Base-by-base conservation (phyloP, 2,329 filamentous ascomycete species). In the Aureobasidium zeae region DNA sequence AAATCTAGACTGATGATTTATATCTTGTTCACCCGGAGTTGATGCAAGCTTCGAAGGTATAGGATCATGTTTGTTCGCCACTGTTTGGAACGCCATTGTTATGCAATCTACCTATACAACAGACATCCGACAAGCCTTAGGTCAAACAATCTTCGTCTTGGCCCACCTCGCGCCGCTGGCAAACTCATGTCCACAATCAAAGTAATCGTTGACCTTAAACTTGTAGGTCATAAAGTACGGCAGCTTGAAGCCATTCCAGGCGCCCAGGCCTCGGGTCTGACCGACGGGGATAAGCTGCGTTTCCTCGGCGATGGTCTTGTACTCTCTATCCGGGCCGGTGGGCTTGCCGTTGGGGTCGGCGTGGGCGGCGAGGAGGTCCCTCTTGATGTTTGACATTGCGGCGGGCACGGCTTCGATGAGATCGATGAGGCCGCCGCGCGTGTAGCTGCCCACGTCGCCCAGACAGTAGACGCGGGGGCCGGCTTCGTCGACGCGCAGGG, bases 401-500 rank as follows among this genome's bases (percentile, higher is more conserved):
- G 66, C 62, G 1, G 68, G 64, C 1, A 70, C 50, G 0, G 59
- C 54, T 25, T 55, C 53, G 24, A 59, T 52, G 37, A 71, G 57
- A 34, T 69, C 63, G 36, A 68, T 51, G 16, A 67, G 52, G 26
- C 59, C 63, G 21, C 67, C 66, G n/a, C 57, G 57, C 13, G 64
- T 63, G 47, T 63, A 65, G 5, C 57, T 61, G 0, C 61, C 63
- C 0, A 72, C 61, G 49, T 74, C 70, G 32, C 71, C 71, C 11
- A 68, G 45, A 9, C 62, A 61, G 53, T 73, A 74, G 26, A 73
- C 63, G n/a, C 64, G 58, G 2, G 63, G 55, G 3, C 66, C 66
- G 3, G 65, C 65, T 6, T 50, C 56, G 29, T 67, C 65, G 30
- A 71, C 67, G 15, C 70, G 66, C 3, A 71, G 58, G 1, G 67